phyloP scores from a whole-genome alignment of 768 basidiomycete genomes.

The Mycena rosella region DNA sequence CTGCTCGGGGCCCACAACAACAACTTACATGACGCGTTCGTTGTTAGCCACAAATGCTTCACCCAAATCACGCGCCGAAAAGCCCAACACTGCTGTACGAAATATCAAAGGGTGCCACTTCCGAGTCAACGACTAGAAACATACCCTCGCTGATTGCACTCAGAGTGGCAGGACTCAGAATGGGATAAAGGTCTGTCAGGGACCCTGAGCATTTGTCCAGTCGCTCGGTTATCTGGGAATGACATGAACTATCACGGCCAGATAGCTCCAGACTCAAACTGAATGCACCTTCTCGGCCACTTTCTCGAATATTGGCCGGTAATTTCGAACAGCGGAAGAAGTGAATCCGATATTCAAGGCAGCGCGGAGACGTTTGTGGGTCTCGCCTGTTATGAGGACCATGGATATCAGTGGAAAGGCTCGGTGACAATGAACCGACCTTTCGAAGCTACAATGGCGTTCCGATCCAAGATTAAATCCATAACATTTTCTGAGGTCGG shows the following conservation, averaged over 20 bases:
- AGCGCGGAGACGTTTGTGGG: conserved; percentile 23
- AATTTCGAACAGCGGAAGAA: conserved; percentile 16
- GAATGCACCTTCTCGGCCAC: conserved; percentile 12
- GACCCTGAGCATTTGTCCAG: conserved; percentile 11
- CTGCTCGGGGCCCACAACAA: neutral
- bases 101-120: neutral
- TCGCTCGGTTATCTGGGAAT: neutral
- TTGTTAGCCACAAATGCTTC: conserved; percentile 16
- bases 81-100: conserved; percentile 8
- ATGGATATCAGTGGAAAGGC: no score
- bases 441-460: no score
- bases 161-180: conserved; percentile 10
- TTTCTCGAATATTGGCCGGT: conserved; percentile 18
- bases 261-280: neutral
- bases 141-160: conserved; percentile 19
- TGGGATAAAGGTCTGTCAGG: conserved; percentile 10
- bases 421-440: no score
- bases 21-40: conserved; percentile 11
- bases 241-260: no score
- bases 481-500: no score
- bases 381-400: conserved; percentile 11
- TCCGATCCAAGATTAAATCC: no score
- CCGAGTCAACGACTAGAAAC: neutral
- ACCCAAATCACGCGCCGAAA: conserved; percentile 10
- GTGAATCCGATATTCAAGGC: conserved; percentile 15